A percentile compares a stretch with the other conserved stretches of the same genome.
Evolutionary conservation across 768 basidiomycete species (phyloP).

Genomic region (Leccinum rimulosum): DNA sequence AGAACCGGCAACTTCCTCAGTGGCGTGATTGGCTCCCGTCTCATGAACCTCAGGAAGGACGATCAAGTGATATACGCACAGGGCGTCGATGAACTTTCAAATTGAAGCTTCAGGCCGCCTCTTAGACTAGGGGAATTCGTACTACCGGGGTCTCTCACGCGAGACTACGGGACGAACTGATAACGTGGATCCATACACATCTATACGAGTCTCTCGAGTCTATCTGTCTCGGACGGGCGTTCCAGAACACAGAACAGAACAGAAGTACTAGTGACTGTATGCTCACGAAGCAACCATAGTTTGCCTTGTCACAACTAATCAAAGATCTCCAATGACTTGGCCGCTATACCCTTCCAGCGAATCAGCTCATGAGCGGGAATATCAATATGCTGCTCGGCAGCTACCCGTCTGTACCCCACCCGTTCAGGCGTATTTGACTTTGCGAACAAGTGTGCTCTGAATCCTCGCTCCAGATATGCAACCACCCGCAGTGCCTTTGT

Average conservation of each 20-base stretch:
- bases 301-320: background rate
- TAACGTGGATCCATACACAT: slow-evolving; percentile 92
- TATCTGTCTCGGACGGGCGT: slow-evolving; percentile 94
- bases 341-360: background rate
- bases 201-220: slow-evolving; percentile 91
- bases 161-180: slow-evolving; percentile 82
- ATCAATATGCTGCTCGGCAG: background rate
- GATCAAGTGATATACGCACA: slow-evolving; percentile 91
- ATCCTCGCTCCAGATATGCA: slow-evolving; percentile 8
- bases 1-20: slow-evolving; percentile 98
- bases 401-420: slow-evolving; percentile 20
- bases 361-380: background rate
- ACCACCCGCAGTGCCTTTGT: background rate
- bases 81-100: slow-evolving; percentile 89
- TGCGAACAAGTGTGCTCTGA: slow-evolving; percentile 6
- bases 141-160: slow-evolving; percentile 86
- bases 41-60: slow-evolving; percentile 82
- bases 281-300: no score
- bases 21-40: slow-evolving; percentile 80
- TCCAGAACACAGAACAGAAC: slow-evolving; percentile 46
- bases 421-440: no score
- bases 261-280: no score
- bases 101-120: slow-evolving; percentile 88
- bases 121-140: slow-evolving; percentile 91
- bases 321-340: slow-evolving; percentile 1